A percentile compares a stretch with the other conserved stretches of the same genome.
These are phyloP conservation scores for Urochloa ruziziensis DNA, from an alignment of 176 grass and related monocot genomes.

Conservation along the genomic window DNA sequence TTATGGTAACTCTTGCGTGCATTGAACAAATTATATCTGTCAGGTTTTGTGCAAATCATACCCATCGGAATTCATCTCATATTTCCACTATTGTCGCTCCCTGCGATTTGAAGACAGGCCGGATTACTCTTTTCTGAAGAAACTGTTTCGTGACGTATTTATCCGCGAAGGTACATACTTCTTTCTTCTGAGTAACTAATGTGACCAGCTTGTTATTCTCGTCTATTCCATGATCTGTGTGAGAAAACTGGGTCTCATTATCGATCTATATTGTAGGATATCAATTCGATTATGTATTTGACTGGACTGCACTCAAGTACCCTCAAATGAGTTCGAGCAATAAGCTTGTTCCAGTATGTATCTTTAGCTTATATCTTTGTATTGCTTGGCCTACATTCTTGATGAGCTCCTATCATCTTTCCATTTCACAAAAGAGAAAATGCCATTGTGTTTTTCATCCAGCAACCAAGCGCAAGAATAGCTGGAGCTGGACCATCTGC, in stretches of 20 bases:
- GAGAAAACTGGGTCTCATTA: conserved; percentile 1
- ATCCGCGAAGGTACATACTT: conserved; percentile 69
- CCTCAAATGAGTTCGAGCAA: conserved; percentile 59
- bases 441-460: not conserved
- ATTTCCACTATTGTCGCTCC: conserved; percentile 89
- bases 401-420: conserved; percentile 9
- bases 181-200: conserved; percentile 5
- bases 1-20: not conserved
- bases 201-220: not conserved
- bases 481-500: conserved; percentile 54
- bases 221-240: not conserved
- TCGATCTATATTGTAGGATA: conserved; percentile 52
- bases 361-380: conserved; percentile 4
- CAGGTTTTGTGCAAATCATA: conserved; percentile 92
- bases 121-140: conserved; percentile 90
- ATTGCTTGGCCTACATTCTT: conserved; percentile 16
- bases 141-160: conserved; percentile 85
- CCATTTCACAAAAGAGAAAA: not conserved
- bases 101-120: conserved; percentile 87
- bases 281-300: conserved; percentile 95
- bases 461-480: conserved; percentile 61
- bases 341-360: conserved; percentile 60
- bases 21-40: conserved; percentile 38
- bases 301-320: conserved; percentile 81
- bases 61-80: conserved; percentile 80